Base-by-base conservation (phyloP, 495 filamentous ascomycete species). In the Parachaetomium inaequale region DNA sequence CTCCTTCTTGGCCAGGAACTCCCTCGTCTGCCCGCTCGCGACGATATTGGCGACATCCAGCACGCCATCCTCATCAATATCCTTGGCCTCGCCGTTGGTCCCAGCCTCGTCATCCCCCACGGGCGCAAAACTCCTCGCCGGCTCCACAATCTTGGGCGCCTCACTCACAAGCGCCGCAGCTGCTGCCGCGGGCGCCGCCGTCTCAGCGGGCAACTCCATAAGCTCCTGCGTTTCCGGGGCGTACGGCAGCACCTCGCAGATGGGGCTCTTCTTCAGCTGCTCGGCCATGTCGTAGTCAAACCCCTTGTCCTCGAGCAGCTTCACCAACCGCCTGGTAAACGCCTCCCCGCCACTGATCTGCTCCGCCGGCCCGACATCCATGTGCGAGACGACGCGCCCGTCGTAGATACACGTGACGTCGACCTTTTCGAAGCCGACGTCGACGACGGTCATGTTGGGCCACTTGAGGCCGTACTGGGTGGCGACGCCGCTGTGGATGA, bases 1-100 rank as follows among this genome's bases (percentile, higher is more conserved):
- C 66, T 98, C 95, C 68, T 91, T 88, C 69, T 89, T 90, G 7
- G 91, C 93, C 12, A 98, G 79, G 66, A 91, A 96, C 67, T 98
- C 95, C 57, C 85, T 87, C 45, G 93, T 93, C 76, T 97, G 91
- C 38, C 94, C 95, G 61, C 88, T 92, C 0, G 86, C 84, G 23
- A 98, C 92, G 65, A 98, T 96, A 61, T 87, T 93, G 23, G 94
- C 94, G 32, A 98, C 92, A 70, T 98, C 92, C 15, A 98, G 78
- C 4, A 94, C 90, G 3, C 94, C 94, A 56, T 98, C 94, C 11
- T 86, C 82, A 26, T 87, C 85, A 5, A 78, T 75, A 6, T 74
- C 76, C 52, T 80, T 77, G 32, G 79, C 77, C 0, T 73, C 75
- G 6, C 80, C 84, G 31, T 72, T 73, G 2, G 68, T 67, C 7